Conservation (phyloP, 2,329 filamentous ascomycete genomes). For the Clonostachys byssicola region DNA sequence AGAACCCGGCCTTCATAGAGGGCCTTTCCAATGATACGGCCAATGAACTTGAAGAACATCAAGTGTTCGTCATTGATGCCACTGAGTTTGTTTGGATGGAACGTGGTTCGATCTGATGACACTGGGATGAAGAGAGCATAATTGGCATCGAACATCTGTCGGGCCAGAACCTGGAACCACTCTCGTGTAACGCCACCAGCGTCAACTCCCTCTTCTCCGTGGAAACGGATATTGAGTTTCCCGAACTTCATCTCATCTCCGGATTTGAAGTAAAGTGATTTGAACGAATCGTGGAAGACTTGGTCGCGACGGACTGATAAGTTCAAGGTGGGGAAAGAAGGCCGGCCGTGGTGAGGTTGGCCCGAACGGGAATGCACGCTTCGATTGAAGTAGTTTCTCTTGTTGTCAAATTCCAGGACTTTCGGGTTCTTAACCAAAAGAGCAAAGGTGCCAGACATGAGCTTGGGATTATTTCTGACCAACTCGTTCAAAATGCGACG, state of each 20-base stretch:
- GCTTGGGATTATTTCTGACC: slow-evolving; percentile 91
- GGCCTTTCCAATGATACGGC: slow-evolving; percentile 95
- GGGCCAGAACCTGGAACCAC: slow-evolving; percentile 97
- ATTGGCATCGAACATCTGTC: slow-evolving; percentile 98
- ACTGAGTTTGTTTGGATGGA: slow-evolving; percentile 95
- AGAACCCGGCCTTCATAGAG: slow-evolving; percentile 93
- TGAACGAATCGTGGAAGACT: slow-evolving; percentile 98
- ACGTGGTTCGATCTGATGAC: slow-evolving; percentile 94
- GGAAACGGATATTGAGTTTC: slow-evolving; percentile 96
- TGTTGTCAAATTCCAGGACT: slow-evolving; percentile 98
- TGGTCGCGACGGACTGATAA: slow-evolving; percentile 88
- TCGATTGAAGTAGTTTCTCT: slow-evolving; percentile 97
- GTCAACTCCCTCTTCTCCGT: slow-evolving; percentile 95
- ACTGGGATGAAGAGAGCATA: slow-evolving; percentile 96
- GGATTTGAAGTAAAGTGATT: slow-evolving; percentile 94
- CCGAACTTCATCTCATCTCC: slow-evolving; percentile 99
- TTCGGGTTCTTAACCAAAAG: slow-evolving; percentile 97
- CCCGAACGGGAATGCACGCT: slow-evolving; percentile 69
- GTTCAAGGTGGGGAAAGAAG: slow-evolving; percentile 70
- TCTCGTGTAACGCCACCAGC: slow-evolving; percentile 96
- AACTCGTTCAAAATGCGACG: slow-evolving; percentile 97
- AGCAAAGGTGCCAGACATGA: slow-evolving; percentile 98
- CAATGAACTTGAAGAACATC: slow-evolving; percentile 99
- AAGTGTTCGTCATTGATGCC: slow-evolving; percentile 93
- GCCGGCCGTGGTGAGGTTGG: slow-evolving; percentile 59